Base-by-base conservation (phyloP, 163 green algal species). In the Scenedesmus sp. region DNA sequence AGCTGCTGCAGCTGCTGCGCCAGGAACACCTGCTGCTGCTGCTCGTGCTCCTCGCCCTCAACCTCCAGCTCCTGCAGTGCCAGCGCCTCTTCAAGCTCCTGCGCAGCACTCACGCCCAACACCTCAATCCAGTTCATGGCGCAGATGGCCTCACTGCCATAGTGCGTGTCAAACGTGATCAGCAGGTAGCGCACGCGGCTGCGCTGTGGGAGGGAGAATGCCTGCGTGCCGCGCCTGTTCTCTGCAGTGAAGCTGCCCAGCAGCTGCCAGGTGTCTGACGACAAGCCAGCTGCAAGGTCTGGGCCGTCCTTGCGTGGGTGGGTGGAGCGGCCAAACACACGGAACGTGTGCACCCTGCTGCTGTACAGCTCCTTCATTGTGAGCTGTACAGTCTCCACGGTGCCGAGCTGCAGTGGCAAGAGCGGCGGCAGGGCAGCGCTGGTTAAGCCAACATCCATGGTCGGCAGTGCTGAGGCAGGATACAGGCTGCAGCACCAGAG, bases 341-440 rank as follows among this genome's bases (percentile, higher is more conserved):
- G 89, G 83, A 98, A 98, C 16, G 96, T 94, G 24, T 92, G 89
- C 35, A 98, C 92, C 0, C 97, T 93, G 4, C 92, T 96, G 37
- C 93, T 96, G 93, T 98, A 98, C 76, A 98, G 96, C 94, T 98
- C 97, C 86, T 96, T 96, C 94, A 97, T 97, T 0, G 89, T 94
- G 35, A 97, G 91, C 93, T 96, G 90, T 22, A 97, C 56, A 13
- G 90, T 89, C 68, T 95, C 93, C 35, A 96, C 92, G 12, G 93
- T 94, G 3, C 93, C 94, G 81, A 96, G 87, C 93, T 96, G 93
- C 76, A 35, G 40, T 0, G 33, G 85, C 18, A 68, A 18, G 2
- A 44, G 18, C 26, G 22, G 40, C 46, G 51, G 83, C 46, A 80
- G 24, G 4, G 56, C 56, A 70, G 56, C 56, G n/a, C 2, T 1